Evolutionary conservation across 192 early-diverging fungal species (phyloP).

Genomic region (Chytriomyces sp.): DNA sequence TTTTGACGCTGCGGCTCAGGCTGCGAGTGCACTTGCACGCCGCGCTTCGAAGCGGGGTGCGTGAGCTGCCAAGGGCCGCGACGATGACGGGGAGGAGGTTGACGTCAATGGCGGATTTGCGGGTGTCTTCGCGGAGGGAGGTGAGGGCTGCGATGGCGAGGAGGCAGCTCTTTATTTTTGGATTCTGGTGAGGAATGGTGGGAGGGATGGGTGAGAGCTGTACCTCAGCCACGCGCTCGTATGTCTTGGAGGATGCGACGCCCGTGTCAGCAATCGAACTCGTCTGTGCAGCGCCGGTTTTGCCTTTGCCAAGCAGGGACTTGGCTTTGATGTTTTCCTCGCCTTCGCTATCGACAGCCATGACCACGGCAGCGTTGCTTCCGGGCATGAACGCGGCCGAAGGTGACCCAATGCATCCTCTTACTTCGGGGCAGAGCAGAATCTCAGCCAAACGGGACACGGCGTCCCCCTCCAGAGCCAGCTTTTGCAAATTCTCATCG

Average conservation of each 20-base stretch:
- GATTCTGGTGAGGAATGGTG: too few species aligned
- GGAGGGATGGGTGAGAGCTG: too few species aligned
- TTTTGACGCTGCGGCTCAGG: slow-evolving; percentile 74
- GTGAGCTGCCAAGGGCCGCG: slow-evolving; percentile 58
- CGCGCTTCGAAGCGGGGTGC: slow-evolving; percentile 63
- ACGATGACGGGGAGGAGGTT: slow-evolving; percentile 78
- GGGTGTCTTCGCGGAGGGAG: slow-evolving; percentile 70
- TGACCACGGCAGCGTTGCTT: background rate
- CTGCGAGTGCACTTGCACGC: slow-evolving; percentile 80
- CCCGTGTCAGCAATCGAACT: slow-evolving; percentile 38
- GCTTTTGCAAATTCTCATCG: slow-evolving; percentile 72
- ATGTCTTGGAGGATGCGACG: background rate
- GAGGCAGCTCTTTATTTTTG: slow-evolving; percentile 62
- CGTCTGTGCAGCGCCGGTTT: background rate
- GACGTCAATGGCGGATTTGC: slow-evolving; percentile 74
- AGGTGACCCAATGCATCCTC: background rate
- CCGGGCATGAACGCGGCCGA: background rate
- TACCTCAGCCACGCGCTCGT: slow-evolving; percentile 71
- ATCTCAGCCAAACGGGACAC: slow-evolving; percentile 65
- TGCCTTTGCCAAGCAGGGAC: background rate
- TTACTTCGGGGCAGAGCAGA: background rate
- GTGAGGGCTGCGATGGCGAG: slow-evolving; percentile 72
- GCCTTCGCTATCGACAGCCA: background rate
- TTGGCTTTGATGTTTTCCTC: background rate
- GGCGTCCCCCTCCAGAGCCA: slow-evolving; percentile 75